Conservation (phyloP, 2,329 filamentous ascomycete genomes). For the Metarhizium anisopliae region DNA sequence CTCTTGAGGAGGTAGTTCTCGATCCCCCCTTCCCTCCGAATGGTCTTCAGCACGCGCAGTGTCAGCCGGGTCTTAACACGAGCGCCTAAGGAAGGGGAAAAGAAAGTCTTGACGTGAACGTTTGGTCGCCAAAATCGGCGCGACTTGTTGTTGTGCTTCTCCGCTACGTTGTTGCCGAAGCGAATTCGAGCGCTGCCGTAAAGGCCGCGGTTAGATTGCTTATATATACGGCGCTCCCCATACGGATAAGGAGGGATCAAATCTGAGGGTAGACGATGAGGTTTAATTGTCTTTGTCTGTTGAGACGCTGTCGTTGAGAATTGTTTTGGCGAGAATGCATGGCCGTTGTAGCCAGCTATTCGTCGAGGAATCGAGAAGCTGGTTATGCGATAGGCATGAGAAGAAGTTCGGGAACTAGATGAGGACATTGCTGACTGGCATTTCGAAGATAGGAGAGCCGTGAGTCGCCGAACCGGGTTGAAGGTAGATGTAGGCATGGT, state of each 20-base stretch:
- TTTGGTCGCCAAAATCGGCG: slow-evolving; percentile 70
- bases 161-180: slow-evolving; percentile 72
- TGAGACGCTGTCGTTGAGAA: slow-evolving; percentile 29
- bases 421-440: slow-evolving; percentile 7
- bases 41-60: slow-evolving; percentile 59
- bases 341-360: background rate
- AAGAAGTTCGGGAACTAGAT: background rate
- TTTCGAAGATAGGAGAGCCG: slow-evolving; percentile 10
- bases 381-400: background rate
- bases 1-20: slow-evolving; percentile 85
- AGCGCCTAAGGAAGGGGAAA: slow-evolving; percentile 50
- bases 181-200: slow-evolving; percentile 64
- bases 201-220: slow-evolving; percentile 69
- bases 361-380: background rate
- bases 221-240: slow-evolving; percentile 61
- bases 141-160: slow-evolving; percentile 59
- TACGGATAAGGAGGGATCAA: slow-evolving; percentile 64
- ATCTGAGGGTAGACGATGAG: slow-evolving; percentile 34
- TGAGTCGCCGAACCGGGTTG: slow-evolving; percentile 9
- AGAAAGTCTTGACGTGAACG: slow-evolving; percentile 59
- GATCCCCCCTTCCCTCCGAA: slow-evolving; percentile 79
- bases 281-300: slow-evolving; percentile 31
- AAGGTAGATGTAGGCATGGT: slow-evolving; percentile 10
- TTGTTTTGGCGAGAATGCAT: slow-evolving; percentile 7
- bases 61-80: slow-evolving; percentile 61